Conservation (phyloP, 768 basidiomycete species). For the Glaciozyma martinii region DNA sequence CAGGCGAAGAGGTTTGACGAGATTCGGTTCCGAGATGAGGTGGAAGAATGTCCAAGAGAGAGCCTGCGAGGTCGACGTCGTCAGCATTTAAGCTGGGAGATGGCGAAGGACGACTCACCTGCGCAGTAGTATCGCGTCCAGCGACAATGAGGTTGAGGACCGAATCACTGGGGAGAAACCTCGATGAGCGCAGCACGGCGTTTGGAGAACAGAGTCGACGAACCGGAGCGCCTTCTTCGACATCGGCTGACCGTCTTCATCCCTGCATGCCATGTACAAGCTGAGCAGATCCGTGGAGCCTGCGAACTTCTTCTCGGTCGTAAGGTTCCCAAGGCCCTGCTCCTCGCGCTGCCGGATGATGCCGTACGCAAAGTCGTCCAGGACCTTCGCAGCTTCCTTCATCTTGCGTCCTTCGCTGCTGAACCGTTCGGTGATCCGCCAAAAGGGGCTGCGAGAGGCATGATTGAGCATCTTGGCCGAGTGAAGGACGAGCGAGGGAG, state of each 20-base stretch:
- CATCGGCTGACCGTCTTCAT: conserved; percentile 14
- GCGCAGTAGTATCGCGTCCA: conserved; percentile 22
- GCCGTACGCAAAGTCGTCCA: conserved; percentile 22
- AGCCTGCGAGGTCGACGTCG: background rate
- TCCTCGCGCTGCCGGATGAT: conserved; percentile 20
- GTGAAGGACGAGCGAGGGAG: background rate
- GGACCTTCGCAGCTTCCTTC: conserved; percentile 1
- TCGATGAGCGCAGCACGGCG: background rate
- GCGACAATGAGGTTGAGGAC: conserved; percentile 28
- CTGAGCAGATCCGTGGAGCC: conserved; percentile 9
- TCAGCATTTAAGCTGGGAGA: too few species aligned
- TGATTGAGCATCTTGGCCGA: background rate
- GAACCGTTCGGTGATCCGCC: conserved; percentile 13
- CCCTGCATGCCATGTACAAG: conserved; percentile 22
- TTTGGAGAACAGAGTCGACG: background rate
- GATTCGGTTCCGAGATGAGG: conserved; percentile 4
- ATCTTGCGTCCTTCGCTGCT: conserved; percentile 3
- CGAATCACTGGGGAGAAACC: conserved; percentile 8
- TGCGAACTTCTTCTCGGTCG: conserved; percentile 9
- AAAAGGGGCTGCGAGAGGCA: conserved; percentile 12
- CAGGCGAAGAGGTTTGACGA: background rate
- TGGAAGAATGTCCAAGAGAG: conserved; percentile 20
- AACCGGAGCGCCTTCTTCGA: conserved; percentile 16
- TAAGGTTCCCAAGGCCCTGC: conserved; percentile 9
- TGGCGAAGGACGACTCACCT: too few species aligned